Base-by-base conservation (phyloP, 768 basidiomycete species). In the Pholiota molesta region DNA sequence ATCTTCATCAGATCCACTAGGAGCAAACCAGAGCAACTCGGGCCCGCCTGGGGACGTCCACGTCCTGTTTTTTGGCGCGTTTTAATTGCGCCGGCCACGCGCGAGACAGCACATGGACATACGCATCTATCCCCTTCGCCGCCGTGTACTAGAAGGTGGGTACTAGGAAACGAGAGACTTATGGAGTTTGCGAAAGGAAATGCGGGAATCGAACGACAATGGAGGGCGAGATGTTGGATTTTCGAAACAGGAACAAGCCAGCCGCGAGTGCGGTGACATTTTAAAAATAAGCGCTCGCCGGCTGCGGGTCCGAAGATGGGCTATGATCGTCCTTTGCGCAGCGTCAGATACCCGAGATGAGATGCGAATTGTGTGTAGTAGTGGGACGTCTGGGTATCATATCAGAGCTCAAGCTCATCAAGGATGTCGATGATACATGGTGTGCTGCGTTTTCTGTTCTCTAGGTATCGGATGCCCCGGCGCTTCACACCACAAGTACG, bases 271-370 rank as follows among this genome's bases (percentile, higher is more conserved):
- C n/a, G 42, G 21, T 21, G 21, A 8, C 17, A 6, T 44, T 44
- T 49, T 49, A 49, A 49, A 49, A 49, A 49, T 49, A 49, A 49
- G 47, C 47, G 47, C 47, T 49, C 47, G 23, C 23, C 21, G 31
- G 2, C 31, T 31, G 31, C 31, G 47, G 19, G 9, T 14, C 19
- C 13, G 19, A 26, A 16, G 11, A 14, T 35, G 35, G 35, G 31
- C 31, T 26, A 9, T 13, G 7, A 44, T 5, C 17, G n/a, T 13
- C 3, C 9, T 49, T 14, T 26, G n/a, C 47, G 47, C 47, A 44
- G 42, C 17, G 16, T 10, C 16, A 16, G 42, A 44, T 21, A 44
- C 26, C n/a, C n/a, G n/a, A n/a, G n/a, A n/a, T 26, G 26, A 26
- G 26, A 26, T 26, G n/a, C n/a, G 26, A 16, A 19, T 44, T 2